These are phyloP conservation scores for Aspergillus biplanus DNA, from an alignment of 495 filamentous ascomycete species.

Conservation along the genomic window DNA sequence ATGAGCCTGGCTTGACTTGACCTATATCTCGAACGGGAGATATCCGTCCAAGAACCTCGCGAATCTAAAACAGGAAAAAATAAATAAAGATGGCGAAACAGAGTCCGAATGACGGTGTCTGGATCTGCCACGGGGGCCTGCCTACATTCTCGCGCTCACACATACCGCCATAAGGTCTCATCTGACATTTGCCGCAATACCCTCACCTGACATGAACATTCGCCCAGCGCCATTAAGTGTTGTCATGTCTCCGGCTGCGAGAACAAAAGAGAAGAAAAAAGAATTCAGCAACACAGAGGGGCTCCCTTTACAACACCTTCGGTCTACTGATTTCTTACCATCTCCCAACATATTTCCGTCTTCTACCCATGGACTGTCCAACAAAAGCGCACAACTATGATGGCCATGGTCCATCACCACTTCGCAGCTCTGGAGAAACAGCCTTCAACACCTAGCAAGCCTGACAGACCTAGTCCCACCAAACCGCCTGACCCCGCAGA, in stretches of 20 bases:
- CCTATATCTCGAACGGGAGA: too few relatives aligned
- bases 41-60: neutral
- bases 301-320: neutral
- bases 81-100: neutral
- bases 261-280: neutral
- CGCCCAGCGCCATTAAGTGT: neutral
- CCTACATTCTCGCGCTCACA: neutral
- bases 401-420: conserved; percentile 16
- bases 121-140: neutral
- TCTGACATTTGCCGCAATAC: conserved; percentile 4
- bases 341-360: neutral
- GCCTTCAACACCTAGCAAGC: neutral
- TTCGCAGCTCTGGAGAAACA: conserved; percentile 6
- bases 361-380: neutral
- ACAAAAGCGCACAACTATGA: neutral
- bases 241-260: neutral
- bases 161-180: neutral
- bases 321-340: neutral
- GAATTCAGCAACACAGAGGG: neutral
- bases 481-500: conserved; percentile 2
- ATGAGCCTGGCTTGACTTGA: too few relatives aligned
- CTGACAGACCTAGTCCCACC: neutral
- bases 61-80: neutral
- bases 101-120: neutral
- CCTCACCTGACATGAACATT: conserved; percentile 13